These are phyloP conservation scores for Pseudisothecium myosuroides DNA, from an alignment of 225 moss, liverwort and hornwort species.

Conservation along the genomic window DNA sequence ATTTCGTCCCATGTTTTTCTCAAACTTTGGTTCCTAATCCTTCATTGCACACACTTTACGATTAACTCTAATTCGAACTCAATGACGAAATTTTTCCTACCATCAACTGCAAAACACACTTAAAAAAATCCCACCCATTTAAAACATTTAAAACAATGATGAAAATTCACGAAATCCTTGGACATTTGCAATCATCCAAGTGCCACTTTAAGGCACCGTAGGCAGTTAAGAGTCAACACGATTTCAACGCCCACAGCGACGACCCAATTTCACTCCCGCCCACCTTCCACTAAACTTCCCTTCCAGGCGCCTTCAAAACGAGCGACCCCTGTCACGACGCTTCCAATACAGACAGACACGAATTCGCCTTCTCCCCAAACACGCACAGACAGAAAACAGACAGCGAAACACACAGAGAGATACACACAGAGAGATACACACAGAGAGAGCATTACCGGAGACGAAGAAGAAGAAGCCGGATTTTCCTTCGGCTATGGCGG, in stretches of 20 bases:
- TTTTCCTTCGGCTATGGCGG: neutral
- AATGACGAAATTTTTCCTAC: neutral
- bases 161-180: neutral
- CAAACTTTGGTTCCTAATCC: too few species aligned
- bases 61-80: too few species aligned
- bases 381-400: neutral
- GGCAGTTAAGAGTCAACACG: neutral
- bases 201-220: neutral
- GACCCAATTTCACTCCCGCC: neutral
- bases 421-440: fast-evolving
- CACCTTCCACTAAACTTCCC: neutral
- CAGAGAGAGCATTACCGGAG: neutral
- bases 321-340: neutral
- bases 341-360: neutral
- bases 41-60: too few species aligned
- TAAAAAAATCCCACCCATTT: neutral
- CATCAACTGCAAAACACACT: neutral
- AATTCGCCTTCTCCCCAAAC: neutral
- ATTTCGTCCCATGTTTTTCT: too few species aligned
- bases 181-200: neutral
- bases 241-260: neutral
- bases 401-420: neutral
- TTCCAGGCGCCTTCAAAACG: neutral
- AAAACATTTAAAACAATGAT: neutral
- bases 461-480: neutral